These are phyloP conservation scores for Verruconis gallopava DNA, from an alignment of 2,329 filamentous ascomycete genomes.

Conservation along the genomic window DNA sequence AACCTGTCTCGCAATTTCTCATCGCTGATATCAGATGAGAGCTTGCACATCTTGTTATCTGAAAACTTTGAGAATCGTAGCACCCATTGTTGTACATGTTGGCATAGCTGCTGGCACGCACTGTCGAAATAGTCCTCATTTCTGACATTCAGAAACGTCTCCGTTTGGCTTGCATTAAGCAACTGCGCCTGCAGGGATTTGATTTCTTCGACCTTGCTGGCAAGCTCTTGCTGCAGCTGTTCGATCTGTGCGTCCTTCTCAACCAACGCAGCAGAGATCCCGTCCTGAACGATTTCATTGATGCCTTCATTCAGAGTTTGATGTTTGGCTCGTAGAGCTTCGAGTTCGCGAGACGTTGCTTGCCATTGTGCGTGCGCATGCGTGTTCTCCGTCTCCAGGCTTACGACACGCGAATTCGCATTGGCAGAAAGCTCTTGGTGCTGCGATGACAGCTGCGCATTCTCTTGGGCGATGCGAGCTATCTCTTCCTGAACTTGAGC, in stretches of 20 bases:
- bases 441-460: constrained; percentile 63
- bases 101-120: constrained; percentile 86
- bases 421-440: constrained; percentile 65
- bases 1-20: constrained; percentile 89
- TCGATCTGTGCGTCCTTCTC: constrained; percentile 78
- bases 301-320: constrained; percentile 48
- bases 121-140: constrained; percentile 94
- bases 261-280: constrained; percentile 53
- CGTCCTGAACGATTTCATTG: constrained; percentile 46
- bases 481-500: constrained; percentile 75
- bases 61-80: constrained; percentile 96
- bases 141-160: constrained; percentile 64
- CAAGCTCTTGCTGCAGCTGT: constrained; percentile 63
- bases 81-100: constrained; percentile 96
- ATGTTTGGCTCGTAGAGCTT: constrained; percentile 52
- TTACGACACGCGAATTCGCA: constrained; percentile 57
- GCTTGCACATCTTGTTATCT: constrained; percentile 74
- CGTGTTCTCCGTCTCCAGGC: constrained; percentile 53
- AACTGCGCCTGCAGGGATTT: constrained; percentile 48
- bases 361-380: constrained; percentile 40
- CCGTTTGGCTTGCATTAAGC: constrained; percentile 41
- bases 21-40: constrained; percentile 73
- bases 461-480: constrained; percentile 65
- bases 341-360: constrained; percentile 54
- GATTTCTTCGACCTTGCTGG: constrained; percentile 52